Base-by-base conservation (phyloP, 2,329 filamentous ascomycete species). In the Fusarium sp. region DNA sequence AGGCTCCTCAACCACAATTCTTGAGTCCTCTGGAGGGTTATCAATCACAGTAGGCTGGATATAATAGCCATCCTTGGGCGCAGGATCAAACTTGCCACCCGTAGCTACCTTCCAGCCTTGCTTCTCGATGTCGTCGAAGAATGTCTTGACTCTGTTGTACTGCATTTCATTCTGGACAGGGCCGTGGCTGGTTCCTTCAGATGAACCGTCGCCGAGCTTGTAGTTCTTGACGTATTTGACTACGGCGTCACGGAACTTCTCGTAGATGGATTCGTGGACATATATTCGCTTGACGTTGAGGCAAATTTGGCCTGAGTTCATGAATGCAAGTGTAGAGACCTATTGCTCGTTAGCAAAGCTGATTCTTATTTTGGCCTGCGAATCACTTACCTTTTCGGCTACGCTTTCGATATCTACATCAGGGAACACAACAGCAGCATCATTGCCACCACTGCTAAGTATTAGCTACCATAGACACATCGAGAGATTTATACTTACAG, bases 131-230 rank as follows among this genome's bases (percentile, higher is more conserved):
- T 90, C 87, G 15, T 84, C 83, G 58, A 92, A 85, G 68, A 80
- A 74, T 1, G 68, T 74, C 64, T 76, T 78, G 44, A 80, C 77
- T 14, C 91, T 86, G 18, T 91, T 87, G 76, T 86, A 92, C 79
- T 93, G 91, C 86, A 90, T 87, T 72, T 85, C 81, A 80, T 93
- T 93, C 68, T 91, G 89, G 6, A 92, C 80, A 0, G 91, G 91
- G 2, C 89, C 88, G 62, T 90, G 85, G 42, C 88, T 74, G 6
- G 69, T 69, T 4, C 61, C 75, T 1, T 78, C 41, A 4, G 67
- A 33, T 0, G 75, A 74, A 2, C 88, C 87, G 20, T 87, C 85
- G 70, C 88, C 83, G 9, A 89, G 75, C 22, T 82, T 79, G 51
- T 81, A 81, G 7, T 81, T 85, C 69, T 89, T 84, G 63, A 78